Base-by-base conservation (phyloP, 768 basidiomycete species). In the Lentinula edodes region DNA sequence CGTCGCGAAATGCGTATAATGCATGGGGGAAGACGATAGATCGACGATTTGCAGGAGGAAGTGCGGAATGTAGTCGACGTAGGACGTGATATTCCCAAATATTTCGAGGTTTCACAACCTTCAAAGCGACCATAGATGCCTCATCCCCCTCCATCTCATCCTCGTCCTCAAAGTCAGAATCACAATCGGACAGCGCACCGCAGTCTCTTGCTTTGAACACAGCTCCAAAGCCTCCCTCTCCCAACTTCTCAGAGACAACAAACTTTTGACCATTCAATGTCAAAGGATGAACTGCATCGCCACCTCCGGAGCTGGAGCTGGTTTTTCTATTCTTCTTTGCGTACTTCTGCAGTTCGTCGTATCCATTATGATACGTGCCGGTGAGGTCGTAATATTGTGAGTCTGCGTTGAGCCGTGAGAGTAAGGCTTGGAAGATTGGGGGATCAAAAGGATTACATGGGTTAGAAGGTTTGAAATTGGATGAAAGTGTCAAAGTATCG, bases 211-310 rank as follows among this genome's bases (percentile, higher is more conserved):
- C 92, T 63, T 89, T 84, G 78, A 96, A 99, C n/a, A 99, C 97
- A 3, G 89, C 84, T 2, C 96, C 97, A 67, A 96, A 99, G 0
- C 95, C 93, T 5, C 97, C 97, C 75, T 99, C 97, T 16, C 97
- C 97, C 23, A 99, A 80, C 72, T 98, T 99, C 63, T 90, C 90
- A 3, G 80, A 75, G 4, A 98, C 85, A 58, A 82, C 82, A 68
- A 90, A 93, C 57, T 76, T 77, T 61, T 81, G 83, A 3, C 80
- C 87, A 50, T 79, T 79, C n/a, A 98, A 75, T 16, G 74, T 75
- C 45, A 98, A 70, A 20, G 82, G 67, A 70, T 89, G 80, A 23
- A 69, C 71, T 41, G 75, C 73, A 7, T 73, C 68, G 52, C 76
- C 74, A 39, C 62, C 68, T 54, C 64, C 72, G 54, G 68, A 74